phyloP scores from a whole-genome alignment of 495 filamentous ascomycete species.

The Paragyromitra xinjiangensis region DNA sequence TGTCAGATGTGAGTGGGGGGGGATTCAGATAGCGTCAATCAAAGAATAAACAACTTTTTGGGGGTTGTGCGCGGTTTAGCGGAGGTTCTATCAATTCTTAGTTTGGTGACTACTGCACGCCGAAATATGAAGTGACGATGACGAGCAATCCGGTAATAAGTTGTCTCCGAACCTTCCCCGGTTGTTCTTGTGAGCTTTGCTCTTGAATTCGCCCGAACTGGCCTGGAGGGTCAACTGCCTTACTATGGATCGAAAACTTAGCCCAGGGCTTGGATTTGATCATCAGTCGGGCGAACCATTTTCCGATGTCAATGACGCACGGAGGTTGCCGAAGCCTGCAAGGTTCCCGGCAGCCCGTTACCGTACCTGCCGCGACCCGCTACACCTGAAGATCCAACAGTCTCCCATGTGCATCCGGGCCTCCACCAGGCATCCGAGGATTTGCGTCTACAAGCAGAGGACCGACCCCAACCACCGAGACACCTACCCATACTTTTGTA shows the following conservation, averaged over 20 bases:
- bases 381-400: background rate
- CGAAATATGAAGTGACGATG: background rate
- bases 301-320: background rate
- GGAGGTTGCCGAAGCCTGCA: slow-evolving; percentile 7
- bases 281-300: slow-evolving; percentile 13
- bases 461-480: background rate
- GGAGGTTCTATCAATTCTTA: background rate
- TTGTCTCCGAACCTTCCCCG: background rate
- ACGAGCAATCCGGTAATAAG: background rate
- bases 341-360: background rate
- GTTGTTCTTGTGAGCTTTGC: background rate
- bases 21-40: background rate
- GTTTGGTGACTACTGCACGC: background rate
- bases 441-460: background rate
- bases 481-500: no score
- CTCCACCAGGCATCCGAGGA: background rate
- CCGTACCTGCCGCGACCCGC: slow-evolving; percentile 1
- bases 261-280: background rate
- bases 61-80: background rate
- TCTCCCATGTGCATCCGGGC: background rate
- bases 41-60: background rate
- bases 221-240: background rate
- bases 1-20: background rate
- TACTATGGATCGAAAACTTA: background rate
- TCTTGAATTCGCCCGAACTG: background rate